phyloP scores from a whole-genome alignment of 1,284 basidiomycete genomes.

The Ustilago sp. region DNA sequence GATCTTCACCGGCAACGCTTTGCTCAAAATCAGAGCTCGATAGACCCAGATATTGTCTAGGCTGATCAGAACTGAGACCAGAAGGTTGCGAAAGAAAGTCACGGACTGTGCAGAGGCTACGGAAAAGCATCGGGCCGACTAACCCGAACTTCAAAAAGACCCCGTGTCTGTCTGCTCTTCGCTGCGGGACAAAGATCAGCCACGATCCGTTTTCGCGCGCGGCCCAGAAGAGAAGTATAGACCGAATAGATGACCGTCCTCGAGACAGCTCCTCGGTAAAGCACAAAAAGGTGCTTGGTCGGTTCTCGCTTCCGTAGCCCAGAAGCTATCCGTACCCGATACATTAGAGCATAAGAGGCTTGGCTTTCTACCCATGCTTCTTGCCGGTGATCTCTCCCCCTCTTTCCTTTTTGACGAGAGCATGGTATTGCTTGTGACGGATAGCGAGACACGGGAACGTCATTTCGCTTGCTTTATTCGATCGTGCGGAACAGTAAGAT shows the following conservation, averaged over 20 bases:
- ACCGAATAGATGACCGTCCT: background rate
- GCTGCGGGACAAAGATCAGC: constrained; percentile 3
- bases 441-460: constrained; percentile 1
- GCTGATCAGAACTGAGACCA: background rate
- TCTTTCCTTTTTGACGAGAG: background rate
- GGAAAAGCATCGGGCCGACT: background rate
- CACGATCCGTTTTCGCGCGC: background rate
- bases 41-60: background rate
- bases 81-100: background rate
- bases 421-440: background rate
- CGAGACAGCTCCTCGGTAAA: constrained; percentile 3
- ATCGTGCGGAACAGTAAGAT: background rate
- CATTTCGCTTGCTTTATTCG: background rate
- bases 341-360: background rate
- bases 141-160: background rate
- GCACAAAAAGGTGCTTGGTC: background rate
- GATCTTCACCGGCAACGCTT: background rate
- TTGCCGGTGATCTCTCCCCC: background rate
- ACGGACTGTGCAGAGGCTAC: background rate
- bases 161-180: background rate
- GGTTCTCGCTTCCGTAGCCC: background rate
- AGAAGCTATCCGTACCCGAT: background rate
- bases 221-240: background rate
- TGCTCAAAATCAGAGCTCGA: background rate
- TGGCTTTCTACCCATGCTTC: constrained; percentile 1